Evolutionary conservation across 2,329 filamentous ascomycete genomes (phyloP), one percentile per base, ranked within the genome.

Genomic region (Xylariaceae sp.): DNA sequence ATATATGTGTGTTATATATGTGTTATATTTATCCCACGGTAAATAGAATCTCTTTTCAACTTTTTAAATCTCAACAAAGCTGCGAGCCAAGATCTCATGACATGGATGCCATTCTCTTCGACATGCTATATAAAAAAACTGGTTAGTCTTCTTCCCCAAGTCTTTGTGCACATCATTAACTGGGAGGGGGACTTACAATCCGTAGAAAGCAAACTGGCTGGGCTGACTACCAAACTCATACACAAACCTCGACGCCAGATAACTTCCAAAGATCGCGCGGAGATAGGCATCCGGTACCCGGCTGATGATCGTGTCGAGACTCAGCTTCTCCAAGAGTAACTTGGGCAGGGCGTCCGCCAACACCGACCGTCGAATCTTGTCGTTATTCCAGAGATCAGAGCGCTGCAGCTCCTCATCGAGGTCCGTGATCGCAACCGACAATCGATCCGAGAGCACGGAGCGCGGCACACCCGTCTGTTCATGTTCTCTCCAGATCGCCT

Each of bases 141-240:
- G 45, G 64, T 76, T 71, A 76, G 71, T 35, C 50, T 51, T 9
- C 3, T 27, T 35, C 30, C 9, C 30, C 11, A 30, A 44, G 5
- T 12, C 27, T 44, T 30, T 19, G 19, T 19, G 19, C 19, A 19
- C 7, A 32, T 4, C 26, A 4, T 27, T 42, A 26, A 3, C 2
- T 27, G 29, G 3, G 35, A 32, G 26, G 27, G 30, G 19, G 57
- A 87, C 88, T 84, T 76, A 91, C 88, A 97, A 99, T 71, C 95
- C 90, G 74, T 95, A 99, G 80, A 99, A 99, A 40, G 92, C 91
- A 76, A 99, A 97, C 68, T 96, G 92, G 76, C 87, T 94, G 4
- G 94, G 91, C 62, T 83, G 86, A 70, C 91, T 91, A 67, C 94
- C 94, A 70, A 92, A 94, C 71, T 95, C 85, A 72, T 99, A 99